Percentiles rank a stretch among this genome's conserved stretches.
phyloP scores from a whole-genome alignment of 129 eudicot species.

The Silybum marianum region DNA sequence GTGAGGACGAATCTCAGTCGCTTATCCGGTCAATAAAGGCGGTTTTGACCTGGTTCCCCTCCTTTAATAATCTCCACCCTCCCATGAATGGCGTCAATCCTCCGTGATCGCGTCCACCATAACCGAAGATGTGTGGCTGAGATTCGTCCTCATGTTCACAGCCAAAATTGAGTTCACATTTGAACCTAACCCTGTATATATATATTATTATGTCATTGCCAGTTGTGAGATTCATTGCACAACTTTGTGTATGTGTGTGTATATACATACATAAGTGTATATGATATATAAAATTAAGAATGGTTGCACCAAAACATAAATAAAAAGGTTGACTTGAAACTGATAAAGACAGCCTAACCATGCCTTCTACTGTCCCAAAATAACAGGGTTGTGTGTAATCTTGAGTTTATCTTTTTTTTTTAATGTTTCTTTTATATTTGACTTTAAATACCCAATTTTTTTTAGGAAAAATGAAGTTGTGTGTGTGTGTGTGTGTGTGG shows the following conservation, averaged over 20 bases:
- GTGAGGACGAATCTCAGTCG: too few species aligned
- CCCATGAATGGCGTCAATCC: too few species aligned
- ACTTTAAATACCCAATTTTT: background rate
- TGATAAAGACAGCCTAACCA: constrained; percentile 39
- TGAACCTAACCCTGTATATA: too few species aligned
- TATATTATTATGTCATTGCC: constrained; percentile 32
- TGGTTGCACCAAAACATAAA: constrained; percentile 28
- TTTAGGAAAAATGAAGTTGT: background rate
- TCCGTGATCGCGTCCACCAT: too few species aligned
- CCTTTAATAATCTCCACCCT: too few species aligned
- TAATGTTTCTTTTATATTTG: background rate
- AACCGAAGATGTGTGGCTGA: too few species aligned
- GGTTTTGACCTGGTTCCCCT: too few species aligned
- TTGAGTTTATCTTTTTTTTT: background rate
- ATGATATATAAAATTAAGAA: background rate
- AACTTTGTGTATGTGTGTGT: background rate
- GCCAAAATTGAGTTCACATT: too few species aligned
- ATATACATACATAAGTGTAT: background rate
- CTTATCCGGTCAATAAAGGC: too few species aligned
- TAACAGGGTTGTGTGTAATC: constrained; percentile 24
- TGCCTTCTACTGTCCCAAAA: constrained; percentile 12
- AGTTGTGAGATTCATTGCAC: constrained; percentile 35
- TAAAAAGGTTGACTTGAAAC: constrained; percentile 29
- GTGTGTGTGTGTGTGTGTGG: background rate
- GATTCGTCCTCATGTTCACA: too few species aligned